These are phyloP conservation scores for Rehmannia glutinosa DNA, from an alignment of 257 asterid species.

Conservation along the genomic window DNA sequence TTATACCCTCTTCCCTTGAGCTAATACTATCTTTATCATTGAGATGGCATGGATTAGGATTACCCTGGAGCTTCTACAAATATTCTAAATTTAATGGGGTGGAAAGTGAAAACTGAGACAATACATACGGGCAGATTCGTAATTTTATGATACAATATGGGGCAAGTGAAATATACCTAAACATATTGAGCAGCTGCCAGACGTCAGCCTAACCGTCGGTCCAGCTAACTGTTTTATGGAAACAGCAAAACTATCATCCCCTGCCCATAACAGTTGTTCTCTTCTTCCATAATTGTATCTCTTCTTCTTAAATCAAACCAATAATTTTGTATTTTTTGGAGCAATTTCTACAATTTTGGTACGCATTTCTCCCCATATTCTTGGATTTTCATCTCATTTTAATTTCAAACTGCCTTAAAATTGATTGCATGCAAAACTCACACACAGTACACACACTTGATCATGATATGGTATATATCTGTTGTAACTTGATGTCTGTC, in stretches of 20 bases:
- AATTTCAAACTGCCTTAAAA: not conserved
- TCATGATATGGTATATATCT: too few species aligned
- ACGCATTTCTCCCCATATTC: conserved; percentile 10
- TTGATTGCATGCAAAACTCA: not conserved
- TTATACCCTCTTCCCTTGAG: too few species aligned
- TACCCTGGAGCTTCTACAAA: too few species aligned
- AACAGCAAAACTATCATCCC: not conserved
- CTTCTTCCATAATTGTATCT: not conserved
- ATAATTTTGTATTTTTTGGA: not conserved
- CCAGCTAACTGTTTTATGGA: conserved; percentile 22
- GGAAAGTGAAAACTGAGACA: not conserved
- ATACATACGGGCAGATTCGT: not conserved
- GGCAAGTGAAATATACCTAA: not conserved
- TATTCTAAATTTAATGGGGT: too few species aligned
- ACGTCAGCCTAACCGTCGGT: conserved; percentile 23
- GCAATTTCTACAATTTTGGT: not conserved
- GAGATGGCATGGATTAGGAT: too few species aligned
- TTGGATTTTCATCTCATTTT: not conserved
- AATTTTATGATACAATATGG: not conserved
- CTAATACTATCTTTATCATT: too few species aligned
- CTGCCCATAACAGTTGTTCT: not conserved
- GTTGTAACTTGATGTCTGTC: too few species aligned
- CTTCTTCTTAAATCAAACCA: conserved; percentile 12
- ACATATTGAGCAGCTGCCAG: conserved; percentile 15
- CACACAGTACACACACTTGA: too few species aligned